These are phyloP conservation scores for Colletotrichum sublineola DNA, from an alignment of 2,329 filamentous ascomycete genomes.

Conservation along the genomic window DNA sequence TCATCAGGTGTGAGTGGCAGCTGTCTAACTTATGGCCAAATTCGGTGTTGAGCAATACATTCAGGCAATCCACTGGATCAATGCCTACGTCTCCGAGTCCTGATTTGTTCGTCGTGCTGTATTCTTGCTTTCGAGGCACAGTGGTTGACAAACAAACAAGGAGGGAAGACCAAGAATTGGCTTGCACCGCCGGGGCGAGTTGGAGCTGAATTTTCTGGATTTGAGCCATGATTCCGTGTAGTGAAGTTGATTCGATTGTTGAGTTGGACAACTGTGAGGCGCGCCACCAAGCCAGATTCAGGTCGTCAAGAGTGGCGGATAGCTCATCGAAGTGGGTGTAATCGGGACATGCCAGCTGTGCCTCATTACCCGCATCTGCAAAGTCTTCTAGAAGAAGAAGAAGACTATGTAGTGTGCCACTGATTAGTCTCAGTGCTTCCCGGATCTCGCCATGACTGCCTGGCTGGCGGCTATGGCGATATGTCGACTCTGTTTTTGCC, in stretches of 20 bases:
- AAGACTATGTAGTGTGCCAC: slow-evolving; percentile 21
- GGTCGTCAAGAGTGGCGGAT: not conserved
- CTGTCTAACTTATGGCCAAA: slow-evolving; percentile 2
- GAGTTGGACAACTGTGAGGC: not conserved
- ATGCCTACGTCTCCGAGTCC: no score
- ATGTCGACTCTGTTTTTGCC: slow-evolving; percentile 1
- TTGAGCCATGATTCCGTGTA: not conserved
- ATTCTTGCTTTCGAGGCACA: slow-evolving; percentile 37
- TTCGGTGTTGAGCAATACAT: not conserved
- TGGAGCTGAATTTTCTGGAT: not conserved
- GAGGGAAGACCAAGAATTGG: not conserved
- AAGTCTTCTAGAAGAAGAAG: slow-evolving; percentile 13
- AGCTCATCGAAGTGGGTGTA: slow-evolving; percentile 2
- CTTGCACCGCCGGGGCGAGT: not conserved
- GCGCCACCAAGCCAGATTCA: not conserved
- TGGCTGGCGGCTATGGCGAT: not conserved
- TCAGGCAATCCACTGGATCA: not conserved
- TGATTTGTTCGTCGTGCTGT: no score
- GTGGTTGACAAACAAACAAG: not conserved
- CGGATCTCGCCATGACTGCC: not conserved
- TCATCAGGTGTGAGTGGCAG: slow-evolving; percentile 1
- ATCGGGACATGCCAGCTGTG: not conserved
- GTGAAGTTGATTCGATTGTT: not conserved
- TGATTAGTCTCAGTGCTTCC: slow-evolving; percentile 9
- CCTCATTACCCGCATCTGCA: no score